Evolutionary conservation across 352 stramenopile genomes (phyloP).

Genomic region (Pythium brachiatum): DNA sequence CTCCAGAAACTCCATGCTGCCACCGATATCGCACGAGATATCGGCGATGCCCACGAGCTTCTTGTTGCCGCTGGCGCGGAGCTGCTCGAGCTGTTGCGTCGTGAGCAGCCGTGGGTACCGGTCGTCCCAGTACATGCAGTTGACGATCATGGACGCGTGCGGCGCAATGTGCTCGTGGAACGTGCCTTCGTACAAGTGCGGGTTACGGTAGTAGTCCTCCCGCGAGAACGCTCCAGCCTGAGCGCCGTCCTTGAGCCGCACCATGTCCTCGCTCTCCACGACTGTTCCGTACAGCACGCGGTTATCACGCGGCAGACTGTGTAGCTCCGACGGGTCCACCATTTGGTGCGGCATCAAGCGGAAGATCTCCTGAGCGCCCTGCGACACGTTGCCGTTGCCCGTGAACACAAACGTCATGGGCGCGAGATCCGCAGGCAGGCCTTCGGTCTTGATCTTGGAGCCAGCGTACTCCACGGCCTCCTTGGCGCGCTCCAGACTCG

Average conservation of each 20-base stretch:
- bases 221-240: conserved; percentile 28
- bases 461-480: conserved; percentile 81
- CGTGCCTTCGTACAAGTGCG: conserved; percentile 85
- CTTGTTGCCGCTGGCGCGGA: conserved; percentile 61
- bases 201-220: conserved; percentile 90
- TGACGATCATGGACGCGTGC: conserved; percentile 92
- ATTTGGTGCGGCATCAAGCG: conserved; percentile 93
- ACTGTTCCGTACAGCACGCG: conserved; percentile 77
- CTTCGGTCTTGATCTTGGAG: conserved; percentile 73
- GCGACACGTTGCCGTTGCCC: conserved; percentile 92
- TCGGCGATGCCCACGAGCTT: conserved; percentile 92
- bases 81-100: conserved; percentile 82
- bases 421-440: conserved; percentile 69
- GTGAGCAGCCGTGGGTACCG: conserved; percentile 92
- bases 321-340: conserved; percentile 86
- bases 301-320: conserved; percentile 60
- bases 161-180: conserved; percentile 92
- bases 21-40: conserved; percentile 95
- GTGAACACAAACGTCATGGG: conserved; percentile 94
- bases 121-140: conserved; percentile 97
- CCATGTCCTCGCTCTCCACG: conserved; percentile 74
- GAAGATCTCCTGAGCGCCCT: conserved; percentile 95
- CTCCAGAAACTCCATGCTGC: conserved; percentile 93
- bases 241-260: conserved; percentile 40
- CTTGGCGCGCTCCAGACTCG: conserved; percentile 87